These are phyloP conservation scores for Cryptosporidium tyzzeri DNA, from an alignment of 169 alveolate species.

Conservation along the genomic window DNA sequence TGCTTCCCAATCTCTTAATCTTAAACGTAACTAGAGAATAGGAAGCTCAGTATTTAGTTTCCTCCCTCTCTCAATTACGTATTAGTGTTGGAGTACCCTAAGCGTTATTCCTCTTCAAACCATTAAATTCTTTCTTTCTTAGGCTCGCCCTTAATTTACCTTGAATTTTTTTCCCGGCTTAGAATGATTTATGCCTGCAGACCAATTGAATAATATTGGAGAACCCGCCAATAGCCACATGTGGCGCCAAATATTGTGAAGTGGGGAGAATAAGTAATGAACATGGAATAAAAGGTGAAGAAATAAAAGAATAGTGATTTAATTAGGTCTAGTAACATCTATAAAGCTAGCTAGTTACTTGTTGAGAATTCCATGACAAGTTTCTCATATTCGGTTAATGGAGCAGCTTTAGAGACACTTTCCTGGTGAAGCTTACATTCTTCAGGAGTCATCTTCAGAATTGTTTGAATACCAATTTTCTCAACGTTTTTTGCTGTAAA, in stretches of 20 bases:
- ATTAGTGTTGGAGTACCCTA: no score
- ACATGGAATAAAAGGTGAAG: background rate
- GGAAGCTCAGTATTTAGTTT: background rate
- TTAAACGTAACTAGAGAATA: background rate
- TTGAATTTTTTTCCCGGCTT: background rate
- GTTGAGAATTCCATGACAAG: background rate
- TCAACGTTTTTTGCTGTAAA: constrained; percentile 37
- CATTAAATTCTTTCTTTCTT: background rate
- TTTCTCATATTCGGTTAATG: constrained; percentile 3
- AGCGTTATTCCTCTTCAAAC: background rate
- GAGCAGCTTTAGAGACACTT: background rate
- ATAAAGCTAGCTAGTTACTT: background rate
- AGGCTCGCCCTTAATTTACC: background rate
- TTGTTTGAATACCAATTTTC: constrained; percentile 41
- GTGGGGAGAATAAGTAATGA: background rate
- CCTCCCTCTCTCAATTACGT: background rate
- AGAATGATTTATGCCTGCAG: background rate
- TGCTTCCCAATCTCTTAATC: background rate
- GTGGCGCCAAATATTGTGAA: background rate
- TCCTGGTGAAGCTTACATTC: constrained; percentile 44
- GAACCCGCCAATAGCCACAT: constrained; percentile 13
- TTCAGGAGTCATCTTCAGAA: constrained; percentile 37
- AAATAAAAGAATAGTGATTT: background rate
- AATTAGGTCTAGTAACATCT: background rate
- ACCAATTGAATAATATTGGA: background rate